Percentiles rank a stretch among this genome's conserved stretches.
Evolutionary conservation across 257 asterid species (phyloP).

Genomic region (Scutellaria baicalensis): DNA sequence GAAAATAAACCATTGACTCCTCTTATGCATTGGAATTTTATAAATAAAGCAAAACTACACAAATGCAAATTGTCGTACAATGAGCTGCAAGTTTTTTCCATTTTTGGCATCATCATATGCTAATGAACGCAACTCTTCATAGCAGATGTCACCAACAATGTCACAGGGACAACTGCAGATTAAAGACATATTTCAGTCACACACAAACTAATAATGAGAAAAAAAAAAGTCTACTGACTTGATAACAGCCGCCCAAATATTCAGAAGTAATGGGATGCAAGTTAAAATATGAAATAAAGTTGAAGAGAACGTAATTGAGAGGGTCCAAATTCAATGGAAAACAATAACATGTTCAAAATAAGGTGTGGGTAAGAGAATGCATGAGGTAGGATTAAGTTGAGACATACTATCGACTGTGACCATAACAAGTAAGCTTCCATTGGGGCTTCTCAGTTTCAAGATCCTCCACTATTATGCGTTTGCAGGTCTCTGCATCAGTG

Average conservation of each 20-base stretch:
- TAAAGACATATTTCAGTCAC: constrained; percentile 11
- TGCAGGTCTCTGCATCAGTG: constrained; percentile 79
- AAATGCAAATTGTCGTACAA: constrained; percentile 48
- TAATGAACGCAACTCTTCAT: constrained; percentile 76
- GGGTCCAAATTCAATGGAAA: neutral
- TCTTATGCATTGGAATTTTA: neutral
- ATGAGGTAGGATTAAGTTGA: constrained; percentile 1
- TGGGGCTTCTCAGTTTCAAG: constrained; percentile 65
- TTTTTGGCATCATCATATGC: constrained; percentile 82
- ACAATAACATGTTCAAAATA: neutral
- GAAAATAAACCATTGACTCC: neutral
- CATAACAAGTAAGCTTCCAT: constrained; percentile 92
- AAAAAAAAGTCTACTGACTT: neutral
- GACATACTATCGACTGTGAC: constrained; percentile 65
- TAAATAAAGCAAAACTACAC: constrained; percentile 1
- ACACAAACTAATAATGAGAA: neutral
- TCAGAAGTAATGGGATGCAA: neutral
- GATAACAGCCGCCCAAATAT: constrained; percentile 2
- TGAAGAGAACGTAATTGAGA: neutral
- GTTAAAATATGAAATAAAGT: neutral
- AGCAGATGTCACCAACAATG: constrained; percentile 73
- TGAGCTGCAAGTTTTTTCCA: constrained; percentile 58
- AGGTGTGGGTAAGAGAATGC: neutral
- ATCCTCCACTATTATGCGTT: constrained; percentile 55
- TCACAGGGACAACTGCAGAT: constrained; percentile 88